A percentile compares a stretch with the other conserved stretches of the same genome.
Conservation (phyloP, 257 asterid genomes). For the Nicotiana knightiana region DNA sequence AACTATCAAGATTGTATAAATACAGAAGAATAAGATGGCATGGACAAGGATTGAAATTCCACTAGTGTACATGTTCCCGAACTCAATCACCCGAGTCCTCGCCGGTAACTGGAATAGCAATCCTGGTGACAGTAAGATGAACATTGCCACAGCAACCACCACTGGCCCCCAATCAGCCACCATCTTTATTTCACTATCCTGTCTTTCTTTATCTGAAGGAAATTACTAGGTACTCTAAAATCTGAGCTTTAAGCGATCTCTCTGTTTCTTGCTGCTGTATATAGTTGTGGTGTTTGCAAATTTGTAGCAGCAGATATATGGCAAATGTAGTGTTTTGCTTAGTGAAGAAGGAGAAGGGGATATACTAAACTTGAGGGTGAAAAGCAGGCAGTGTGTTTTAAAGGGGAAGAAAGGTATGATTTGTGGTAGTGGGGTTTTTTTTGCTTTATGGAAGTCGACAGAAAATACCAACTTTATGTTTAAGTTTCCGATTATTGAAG, state of each 20-base stretch:
- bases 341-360: constrained; percentile 46
- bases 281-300: neutral
- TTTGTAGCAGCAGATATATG: constrained; percentile 9
- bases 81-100: constrained; percentile 64
- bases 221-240: neutral
- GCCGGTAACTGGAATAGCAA: constrained; percentile 86
- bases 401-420: constrained; percentile 45
- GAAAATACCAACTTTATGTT: constrained; percentile 17
- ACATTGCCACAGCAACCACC: constrained; percentile 86
- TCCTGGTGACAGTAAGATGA: constrained; percentile 82
- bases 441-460: constrained; percentile 41
- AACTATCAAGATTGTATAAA: constrained; percentile 72
- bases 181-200: constrained; percentile 21
- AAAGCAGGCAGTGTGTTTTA: constrained; percentile 34
- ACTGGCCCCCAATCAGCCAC: constrained; percentile 84
- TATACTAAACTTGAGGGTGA: constrained; percentile 53
- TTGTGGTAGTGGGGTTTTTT: constrained; percentile 28
- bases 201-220: neutral
- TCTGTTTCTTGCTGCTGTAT: neutral
- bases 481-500: constrained; percentile 5
- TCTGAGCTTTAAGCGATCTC: neutral
- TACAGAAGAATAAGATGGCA: constrained; percentile 69
- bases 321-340: constrained; percentile 32
- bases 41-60: constrained; percentile 80
- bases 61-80: constrained; percentile 92